Base-by-base conservation (phyloP, 1,284 basidiomycete species). In the Ganoderma meredithae region DNA sequence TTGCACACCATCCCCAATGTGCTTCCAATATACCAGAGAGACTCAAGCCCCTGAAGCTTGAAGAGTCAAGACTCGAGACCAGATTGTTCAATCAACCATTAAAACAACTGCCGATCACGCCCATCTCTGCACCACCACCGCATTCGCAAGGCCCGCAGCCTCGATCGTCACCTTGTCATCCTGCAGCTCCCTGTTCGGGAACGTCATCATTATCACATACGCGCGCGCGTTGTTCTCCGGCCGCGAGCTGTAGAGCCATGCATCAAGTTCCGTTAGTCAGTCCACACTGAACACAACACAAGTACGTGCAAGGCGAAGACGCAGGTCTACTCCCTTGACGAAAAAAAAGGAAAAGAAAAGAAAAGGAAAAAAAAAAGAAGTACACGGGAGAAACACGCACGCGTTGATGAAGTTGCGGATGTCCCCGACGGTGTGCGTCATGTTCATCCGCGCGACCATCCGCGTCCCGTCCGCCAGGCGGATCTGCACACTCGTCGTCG, bases 381-480 rank as follows among this genome's bases (percentile, higher is more conserved):
- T 31, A 31, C 27, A 31, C 27, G 27, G 27, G 27, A 31, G 22
- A 63, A 66, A 52, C 9, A 91, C 95, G 72, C 78, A 98, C 94
- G 94, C 93, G 72, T 96, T 92, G 83, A 99, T 95, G 78, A 95
- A 95, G 73, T 85, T 88, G 63, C 96, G 85, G 61, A 99, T 86
- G 76, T 99, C 96, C 10, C 86, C 86, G 9, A 99, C 89, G 0
- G 95, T 99, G 77, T 99, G 96, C 12, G 90, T 91, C 66, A 96
- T 83, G 80, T 99, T 99, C 91, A 99, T 94, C 64, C 94, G 84
- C 59, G 88, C 91, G 2, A 96, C 92, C 79, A 97, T 88, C 72
- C 96, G 87, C n/a, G 94, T 94, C 13, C 98, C 98, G 80, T 98
- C 96, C 12, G 92, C 93, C 59, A 99, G 79, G 60, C 97, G 85